Conservation (phyloP, 1,139 yeast genomes). For the Yamadazyma sp. region DNA sequence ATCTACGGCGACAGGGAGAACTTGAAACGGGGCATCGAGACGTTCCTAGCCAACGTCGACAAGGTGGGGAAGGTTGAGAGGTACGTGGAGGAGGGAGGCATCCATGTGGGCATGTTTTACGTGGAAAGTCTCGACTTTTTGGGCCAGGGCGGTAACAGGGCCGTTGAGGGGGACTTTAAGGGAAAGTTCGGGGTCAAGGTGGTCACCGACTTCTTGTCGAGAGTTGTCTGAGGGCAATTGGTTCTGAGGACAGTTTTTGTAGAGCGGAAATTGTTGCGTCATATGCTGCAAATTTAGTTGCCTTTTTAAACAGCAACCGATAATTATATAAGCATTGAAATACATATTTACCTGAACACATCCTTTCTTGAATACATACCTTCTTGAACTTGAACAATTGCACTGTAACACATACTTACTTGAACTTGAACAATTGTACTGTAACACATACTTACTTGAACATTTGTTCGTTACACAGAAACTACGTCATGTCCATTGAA, state of each 20-base stretch:
- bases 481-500: constrained; percentile 21
- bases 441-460: no score
- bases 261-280: no score
- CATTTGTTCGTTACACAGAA: no score
- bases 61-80: constrained; percentile 20
- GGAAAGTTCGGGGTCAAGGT: constrained; percentile 23
- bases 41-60: constrained; percentile 19
- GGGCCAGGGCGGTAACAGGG: constrained; percentile 24
- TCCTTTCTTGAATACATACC: no score
- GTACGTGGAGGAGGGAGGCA: constrained; percentile 23
- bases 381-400: no score
- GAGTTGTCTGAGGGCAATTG: constrained; percentile 2
- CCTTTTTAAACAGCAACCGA: no score
- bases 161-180: constrained; percentile 26
- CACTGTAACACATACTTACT: no score
- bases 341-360: no score
- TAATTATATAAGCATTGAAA: no score
- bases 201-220: constrained; percentile 14
- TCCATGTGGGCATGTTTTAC: constrained; percentile 17
- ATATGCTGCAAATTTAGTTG: no score
- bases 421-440: no score
- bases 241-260: no score
- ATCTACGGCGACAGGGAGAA: constrained; percentile 43
- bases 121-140: constrained; percentile 31
- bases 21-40: constrained; percentile 29